Conservation (phyloP, 2,329 filamentous ascomycete species). For the Calonectria crousiana region DNA sequence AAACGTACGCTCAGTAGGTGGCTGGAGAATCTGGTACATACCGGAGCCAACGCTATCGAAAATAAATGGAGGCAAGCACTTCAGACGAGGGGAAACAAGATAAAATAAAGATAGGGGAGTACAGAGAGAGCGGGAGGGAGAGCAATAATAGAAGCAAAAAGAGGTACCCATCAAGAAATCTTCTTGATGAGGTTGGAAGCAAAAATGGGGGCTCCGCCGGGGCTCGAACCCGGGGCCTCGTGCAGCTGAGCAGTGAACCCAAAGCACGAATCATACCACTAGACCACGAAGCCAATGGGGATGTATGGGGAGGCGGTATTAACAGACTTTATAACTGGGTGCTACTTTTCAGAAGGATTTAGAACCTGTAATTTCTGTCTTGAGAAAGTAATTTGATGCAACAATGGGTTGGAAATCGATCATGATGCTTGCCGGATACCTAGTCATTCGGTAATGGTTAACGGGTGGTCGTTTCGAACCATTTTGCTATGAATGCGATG, state of each 20-base stretch:
- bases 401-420: background rate
- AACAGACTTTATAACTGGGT: background rate
- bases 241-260: conserved; percentile 22
- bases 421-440: background rate
- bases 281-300: conserved; percentile 27
- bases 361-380: background rate
- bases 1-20: no score
- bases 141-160: background rate
- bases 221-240: conserved; percentile 31
- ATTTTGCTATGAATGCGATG: background rate
- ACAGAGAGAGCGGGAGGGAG: background rate
- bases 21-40: no score
- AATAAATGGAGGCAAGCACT: no score
- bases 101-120: no score
- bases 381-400: background rate
- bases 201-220: conserved; percentile 28
- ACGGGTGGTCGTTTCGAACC: background rate
- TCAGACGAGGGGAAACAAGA: no score
- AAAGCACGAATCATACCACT: conserved; percentile 33
- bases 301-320: background rate
- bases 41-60: no score
- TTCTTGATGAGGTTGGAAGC: background rate
- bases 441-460: background rate
- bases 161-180: background rate
- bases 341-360: background rate